Evolutionary conservation across 306 rosid species (phyloP), one percentile per base, ranked within the genome.

Genomic region (Pyrus betulifolia): DNA sequence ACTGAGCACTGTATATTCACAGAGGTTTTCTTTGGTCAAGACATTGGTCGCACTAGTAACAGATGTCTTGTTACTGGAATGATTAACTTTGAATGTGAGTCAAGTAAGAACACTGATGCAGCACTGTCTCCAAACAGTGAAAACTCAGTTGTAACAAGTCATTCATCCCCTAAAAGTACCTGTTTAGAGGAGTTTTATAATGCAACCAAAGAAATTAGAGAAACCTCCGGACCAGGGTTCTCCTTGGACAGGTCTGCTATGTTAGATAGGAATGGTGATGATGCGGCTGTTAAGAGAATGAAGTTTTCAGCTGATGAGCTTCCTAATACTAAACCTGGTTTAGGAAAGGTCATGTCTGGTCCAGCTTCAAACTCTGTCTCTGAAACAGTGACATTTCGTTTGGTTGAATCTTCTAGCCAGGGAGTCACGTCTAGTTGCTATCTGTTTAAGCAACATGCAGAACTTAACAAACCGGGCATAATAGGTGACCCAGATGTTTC

Each of bases 391-490:
- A 78, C 91, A 27, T 86, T 90, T 78, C 83, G 58, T 63, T 81
- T 90, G 82, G 96, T 90, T 31, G 97, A 94, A 89, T 92, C 97
- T 38, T 88, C 96, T 25, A 85, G 84, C 78, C 78, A 81, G 55
- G 97, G 97, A 84, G 90, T 94, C 55, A 78, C 79, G 76, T 88
- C 95, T 62, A 90, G 92, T 79, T 89, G 89, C 84, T 86, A 87
- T 86, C 81, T 88, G 66, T 78, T 89, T 57, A 92, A 84, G 83
- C 84, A 88, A 66, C 81, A 79, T 68, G 61, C 85, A 70, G 78
- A 81, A 81, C 79, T 57, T 61, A 86, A 85, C 72, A 80, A 79
- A 67, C 67, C 42, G 35, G 74, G 71, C 46, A 23, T 64, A 62
- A 55, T 66, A 70, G 84, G 75, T 71, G 84, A 84, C 31, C 79